These are phyloP conservation scores for Zychaea mexicana DNA, from an alignment of 371 early-diverging fungal species.

Conservation along the genomic window DNA sequence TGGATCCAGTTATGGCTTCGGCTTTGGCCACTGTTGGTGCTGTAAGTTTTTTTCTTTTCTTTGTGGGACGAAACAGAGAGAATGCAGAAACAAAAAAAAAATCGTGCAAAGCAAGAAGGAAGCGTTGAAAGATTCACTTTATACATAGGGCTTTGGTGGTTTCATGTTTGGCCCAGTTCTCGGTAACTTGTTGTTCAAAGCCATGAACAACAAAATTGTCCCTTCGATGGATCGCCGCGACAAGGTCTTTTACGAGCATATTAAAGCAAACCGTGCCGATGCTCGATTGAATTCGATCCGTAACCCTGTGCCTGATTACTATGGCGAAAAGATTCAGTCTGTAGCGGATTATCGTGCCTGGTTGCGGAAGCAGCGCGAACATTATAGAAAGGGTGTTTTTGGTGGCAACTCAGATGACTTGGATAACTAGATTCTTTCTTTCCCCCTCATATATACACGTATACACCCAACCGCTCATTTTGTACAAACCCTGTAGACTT, in stretches of 20 bases:
- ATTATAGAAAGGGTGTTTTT: conserved; percentile 75
- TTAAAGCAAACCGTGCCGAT: conserved; percentile 80
- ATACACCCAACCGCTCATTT: neutral
- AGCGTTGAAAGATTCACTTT: neutral
- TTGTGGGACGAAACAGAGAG: no score
- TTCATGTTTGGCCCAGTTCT: conserved; percentile 71
- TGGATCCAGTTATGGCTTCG: conserved; percentile 79
- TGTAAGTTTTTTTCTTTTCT: conserved; percentile 32
- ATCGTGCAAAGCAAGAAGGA: no score
- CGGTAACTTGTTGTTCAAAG: conserved; percentile 66
- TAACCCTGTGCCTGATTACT: conserved; percentile 90
- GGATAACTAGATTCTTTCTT: conserved; percentile 1
- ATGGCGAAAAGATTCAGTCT: conserved; percentile 90
- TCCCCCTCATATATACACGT: neutral
- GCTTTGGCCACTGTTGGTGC: conserved; percentile 60
- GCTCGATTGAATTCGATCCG: conserved; percentile 75
- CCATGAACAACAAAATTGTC: conserved; percentile 57
- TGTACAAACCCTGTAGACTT: neutral
- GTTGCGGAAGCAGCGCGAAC: conserved; percentile 88
- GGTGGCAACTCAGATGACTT: conserved; percentile 41
- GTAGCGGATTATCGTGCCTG: conserved; percentile 84
- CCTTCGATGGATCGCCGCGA: conserved; percentile 72
- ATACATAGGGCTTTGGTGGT: conserved; percentile 62
- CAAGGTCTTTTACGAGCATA: conserved; percentile 78
- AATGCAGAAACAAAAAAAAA: neutral